Conservation (phyloP, 768 basidiomycete genomes). For the Lyophyllum shimeji region DNA sequence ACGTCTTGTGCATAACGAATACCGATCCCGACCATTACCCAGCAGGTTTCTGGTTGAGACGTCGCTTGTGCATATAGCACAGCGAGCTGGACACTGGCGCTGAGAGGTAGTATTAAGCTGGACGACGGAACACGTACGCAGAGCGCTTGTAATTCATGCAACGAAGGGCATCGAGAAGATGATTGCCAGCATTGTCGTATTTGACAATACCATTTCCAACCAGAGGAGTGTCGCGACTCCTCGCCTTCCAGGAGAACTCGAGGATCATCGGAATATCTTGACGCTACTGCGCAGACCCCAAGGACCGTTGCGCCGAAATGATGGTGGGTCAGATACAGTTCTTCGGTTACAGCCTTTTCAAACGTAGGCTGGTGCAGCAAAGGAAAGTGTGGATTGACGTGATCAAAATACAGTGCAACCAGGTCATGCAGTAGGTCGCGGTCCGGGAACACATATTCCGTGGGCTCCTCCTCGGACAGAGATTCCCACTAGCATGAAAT, state of each 20-base stretch:
- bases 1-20: slow-evolving; percentile 61
- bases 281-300: slow-evolving; percentile 62
- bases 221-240: slow-evolving; percentile 42
- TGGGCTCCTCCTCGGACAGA: slow-evolving; percentile 20
- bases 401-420: slow-evolving; percentile 57
- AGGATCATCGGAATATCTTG: slow-evolving; percentile 56
- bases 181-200: slow-evolving; percentile 61
- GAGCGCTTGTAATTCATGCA: slow-evolving; percentile 74
- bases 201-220: slow-evolving; percentile 64
- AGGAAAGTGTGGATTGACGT: slow-evolving; percentile 51
- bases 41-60: slow-evolving; percentile 45
- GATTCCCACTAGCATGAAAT: slow-evolving; percentile 38
- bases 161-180: slow-evolving; percentile 51
- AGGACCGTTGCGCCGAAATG: slow-evolving; percentile 60
- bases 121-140: slow-evolving; percentile 41
- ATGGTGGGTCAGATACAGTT: slow-evolving; percentile 46
- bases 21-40: slow-evolving; percentile 55
- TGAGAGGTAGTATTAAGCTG: background rate
- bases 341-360: slow-evolving; percentile 42
- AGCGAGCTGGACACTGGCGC: slow-evolving; percentile 29
- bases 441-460: slow-evolving; percentile 42
- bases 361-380: slow-evolving; percentile 72
- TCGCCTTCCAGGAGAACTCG: slow-evolving; percentile 34
- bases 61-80: slow-evolving; percentile 42
- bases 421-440: slow-evolving; percentile 47